A percentile compares a stretch with the other conserved stretches of the same genome.
Evolutionary conservation across 2,329 filamentous ascomycete genomes (phyloP).

Genomic region (Trichoderma semiorbis): DNA sequence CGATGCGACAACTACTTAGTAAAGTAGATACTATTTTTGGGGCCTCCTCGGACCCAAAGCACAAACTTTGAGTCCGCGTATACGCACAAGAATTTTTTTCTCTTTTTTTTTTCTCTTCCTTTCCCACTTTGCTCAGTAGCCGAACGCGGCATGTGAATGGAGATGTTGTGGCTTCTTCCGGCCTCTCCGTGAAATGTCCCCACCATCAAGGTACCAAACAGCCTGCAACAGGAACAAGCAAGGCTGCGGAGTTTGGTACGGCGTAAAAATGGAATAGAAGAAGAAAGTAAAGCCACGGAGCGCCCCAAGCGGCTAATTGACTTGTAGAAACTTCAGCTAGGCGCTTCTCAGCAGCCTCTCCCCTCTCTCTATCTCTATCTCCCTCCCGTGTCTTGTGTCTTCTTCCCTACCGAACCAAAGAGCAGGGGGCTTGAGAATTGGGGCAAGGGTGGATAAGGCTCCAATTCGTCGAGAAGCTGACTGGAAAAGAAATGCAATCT

Average conservation of each 20-base stretch:
- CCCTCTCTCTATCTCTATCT: background rate
- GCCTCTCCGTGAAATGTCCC: slow-evolving; percentile 5
- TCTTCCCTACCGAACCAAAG: background rate
- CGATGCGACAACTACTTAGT: background rate
- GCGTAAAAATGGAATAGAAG: background rate
- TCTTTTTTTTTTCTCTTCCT: background rate
- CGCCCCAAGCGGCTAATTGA: background rate
- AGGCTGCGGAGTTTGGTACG: background rate
- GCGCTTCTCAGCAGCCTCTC: background rate
- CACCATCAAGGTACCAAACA: background rate
- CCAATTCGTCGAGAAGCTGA: slow-evolving; percentile 12
- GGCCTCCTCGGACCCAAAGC: background rate
- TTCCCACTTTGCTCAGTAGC: background rate
- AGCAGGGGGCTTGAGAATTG: background rate
- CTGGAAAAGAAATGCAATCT: slow-evolving; percentile 11
- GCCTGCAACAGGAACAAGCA: background rate
- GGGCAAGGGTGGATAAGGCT: background rate
- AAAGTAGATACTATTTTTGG: background rate
- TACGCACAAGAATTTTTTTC: background rate
- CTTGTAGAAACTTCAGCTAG: background rate
- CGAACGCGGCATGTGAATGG: slow-evolving; percentile 5
- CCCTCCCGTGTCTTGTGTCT: background rate
- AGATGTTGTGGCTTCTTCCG: slow-evolving; percentile 4
- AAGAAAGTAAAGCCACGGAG: background rate
- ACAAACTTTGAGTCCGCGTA: background rate